Percentiles rank a stretch among this genome's conserved stretches.
phyloP scores from a whole-genome alignment of 2,329 filamentous ascomycete species.

The Cladosporium phlei region DNA sequence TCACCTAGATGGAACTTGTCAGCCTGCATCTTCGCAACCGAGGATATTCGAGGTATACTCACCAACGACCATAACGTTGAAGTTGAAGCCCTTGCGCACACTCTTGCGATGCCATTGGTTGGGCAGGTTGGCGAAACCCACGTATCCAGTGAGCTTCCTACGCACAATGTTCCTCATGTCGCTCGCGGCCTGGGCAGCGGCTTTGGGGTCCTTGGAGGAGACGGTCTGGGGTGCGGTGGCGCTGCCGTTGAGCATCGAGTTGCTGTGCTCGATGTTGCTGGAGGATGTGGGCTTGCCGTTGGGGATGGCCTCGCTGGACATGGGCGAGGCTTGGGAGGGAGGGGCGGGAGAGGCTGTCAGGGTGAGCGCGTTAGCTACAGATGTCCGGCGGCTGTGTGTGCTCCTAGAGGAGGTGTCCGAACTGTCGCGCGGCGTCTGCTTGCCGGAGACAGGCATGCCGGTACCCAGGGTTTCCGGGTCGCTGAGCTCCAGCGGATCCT shows the following conservation, averaged over 20 bases:
- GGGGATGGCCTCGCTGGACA: constrained; percentile 36
- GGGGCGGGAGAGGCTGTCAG: constrained; percentile 33
- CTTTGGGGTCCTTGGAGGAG: constrained; percentile 61
- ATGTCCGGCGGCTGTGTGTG: constrained; percentile 17
- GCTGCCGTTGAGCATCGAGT: constrained; percentile 49
- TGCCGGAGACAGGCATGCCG: constrained; percentile 18
- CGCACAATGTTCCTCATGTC: constrained; percentile 90
- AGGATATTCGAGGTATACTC: constrained; percentile 43
- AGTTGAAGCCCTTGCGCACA: constrained; percentile 99
- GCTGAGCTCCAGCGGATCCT: constrained; percentile 15
- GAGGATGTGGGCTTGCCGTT: constrained; percentile 53
- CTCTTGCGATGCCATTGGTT: constrained; percentile 99
- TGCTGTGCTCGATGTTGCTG: constrained; percentile 52
- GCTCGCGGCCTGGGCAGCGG: constrained; percentile 44
- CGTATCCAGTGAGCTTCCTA: constrained; percentile 95
- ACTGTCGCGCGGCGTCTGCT: constrained; percentile 21
- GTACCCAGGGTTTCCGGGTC: constrained; percentile 14
- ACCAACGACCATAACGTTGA: constrained; percentile 99
- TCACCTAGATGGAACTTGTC: constrained; percentile 61
- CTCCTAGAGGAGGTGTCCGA: constrained; percentile 18
- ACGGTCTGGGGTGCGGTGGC: constrained; percentile 53
- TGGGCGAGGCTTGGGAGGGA: constrained; percentile 44
- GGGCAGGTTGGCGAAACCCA: constrained; percentile 96
- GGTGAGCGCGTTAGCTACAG: constrained; percentile 35
- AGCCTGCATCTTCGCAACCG: constrained; percentile 1